A percentile compares a stretch with the other conserved stretches of the same genome.
Evolutionary conservation across 805 yeast species (phyloP).

Genomic region (Suhomyces prunicola): DNA sequence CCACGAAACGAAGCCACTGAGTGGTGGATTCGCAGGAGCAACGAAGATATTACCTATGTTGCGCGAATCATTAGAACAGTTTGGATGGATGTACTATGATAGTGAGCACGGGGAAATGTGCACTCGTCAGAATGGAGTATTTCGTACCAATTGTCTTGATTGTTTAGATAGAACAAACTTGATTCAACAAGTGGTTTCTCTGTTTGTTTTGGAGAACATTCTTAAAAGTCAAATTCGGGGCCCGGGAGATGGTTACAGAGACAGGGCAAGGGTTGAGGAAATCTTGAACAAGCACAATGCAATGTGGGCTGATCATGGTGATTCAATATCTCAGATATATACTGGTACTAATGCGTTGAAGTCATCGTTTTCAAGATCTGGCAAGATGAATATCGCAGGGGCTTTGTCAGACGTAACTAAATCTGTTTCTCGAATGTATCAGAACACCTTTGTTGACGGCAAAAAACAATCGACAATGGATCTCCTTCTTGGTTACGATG

Average conservation of each 20-base stretch:
- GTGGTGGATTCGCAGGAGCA: slow-evolving; percentile 85
- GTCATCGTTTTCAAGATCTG: slow-evolving; percentile 89
- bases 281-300: slow-evolving; percentile 35
- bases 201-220: slow-evolving; percentile 55
- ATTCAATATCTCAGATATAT: slow-evolving; percentile 60
- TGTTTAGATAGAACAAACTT: slow-evolving; percentile 93
- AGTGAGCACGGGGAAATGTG: slow-evolving; percentile 49
- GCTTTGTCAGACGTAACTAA: slow-evolving; percentile 97
- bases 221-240: slow-evolving; percentile 22
- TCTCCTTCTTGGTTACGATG: slow-evolving; percentile 74
- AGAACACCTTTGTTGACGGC: slow-evolving; percentile 92
- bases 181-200: slow-evolving; percentile 79
- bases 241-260: slow-evolving; percentile 19
- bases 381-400: slow-evolving; percentile 95
- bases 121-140: slow-evolving; percentile 84
- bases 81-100: slow-evolving; percentile 82
- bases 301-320: slow-evolving; percentile 69
- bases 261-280: slow-evolving; percentile 38
- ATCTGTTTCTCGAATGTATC: slow-evolving; percentile 91
- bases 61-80: slow-evolving; percentile 63
- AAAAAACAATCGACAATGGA: slow-evolving; percentile 89
- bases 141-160: slow-evolving; percentile 90
- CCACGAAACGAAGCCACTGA: slow-evolving; percentile 71
- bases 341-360: slow-evolving; percentile 79
- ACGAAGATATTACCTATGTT: slow-evolving; percentile 61